phyloP scores from a whole-genome alignment of 2,329 filamentous ascomycete species.

The Fusarium paranaense region DNA sequence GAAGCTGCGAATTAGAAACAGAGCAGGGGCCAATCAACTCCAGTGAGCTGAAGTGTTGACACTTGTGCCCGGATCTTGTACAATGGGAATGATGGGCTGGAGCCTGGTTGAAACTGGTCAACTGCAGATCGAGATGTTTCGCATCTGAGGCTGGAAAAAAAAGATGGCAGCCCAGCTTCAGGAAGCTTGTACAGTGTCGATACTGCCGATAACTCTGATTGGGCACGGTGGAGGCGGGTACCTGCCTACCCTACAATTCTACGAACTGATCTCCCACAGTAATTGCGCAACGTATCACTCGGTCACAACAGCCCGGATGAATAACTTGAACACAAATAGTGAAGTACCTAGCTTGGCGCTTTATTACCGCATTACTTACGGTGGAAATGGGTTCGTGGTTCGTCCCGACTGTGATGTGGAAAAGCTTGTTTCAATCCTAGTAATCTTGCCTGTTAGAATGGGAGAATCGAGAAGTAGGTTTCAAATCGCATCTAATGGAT shows the following conservation, averaged over 20 bases:
- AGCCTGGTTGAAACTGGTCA: not conserved
- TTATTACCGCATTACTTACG: not conserved
- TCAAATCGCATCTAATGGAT: not conserved
- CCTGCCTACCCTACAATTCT: not conserved
- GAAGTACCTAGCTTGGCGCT: not conserved
- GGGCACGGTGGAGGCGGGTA: not conserved
- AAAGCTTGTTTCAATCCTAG: not conserved
- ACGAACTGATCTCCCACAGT: not conserved
- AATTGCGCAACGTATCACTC: not conserved
- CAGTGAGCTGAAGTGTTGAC: not conserved
- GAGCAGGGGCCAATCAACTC: not conserved
- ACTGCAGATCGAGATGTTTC: not conserved
- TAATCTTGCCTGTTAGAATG: not conserved
- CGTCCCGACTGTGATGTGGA: not conserved
- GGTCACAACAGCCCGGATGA: not conserved
- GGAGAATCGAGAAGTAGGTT: not conserved
- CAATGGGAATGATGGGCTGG: not conserved
- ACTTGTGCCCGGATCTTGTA: not conserved
- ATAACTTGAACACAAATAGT: not conserved
- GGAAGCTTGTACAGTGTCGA: not conserved
- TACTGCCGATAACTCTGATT: not conserved
- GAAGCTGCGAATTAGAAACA: not conserved
- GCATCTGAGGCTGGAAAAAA: not conserved
- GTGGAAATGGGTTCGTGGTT: not conserved
- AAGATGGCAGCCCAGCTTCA: not conserved